Percentiles rank a stretch among this genome's conserved stretches.
phyloP scores from a whole-genome alignment of 306 rosid species.

The Abrus pulchellus region DNA sequence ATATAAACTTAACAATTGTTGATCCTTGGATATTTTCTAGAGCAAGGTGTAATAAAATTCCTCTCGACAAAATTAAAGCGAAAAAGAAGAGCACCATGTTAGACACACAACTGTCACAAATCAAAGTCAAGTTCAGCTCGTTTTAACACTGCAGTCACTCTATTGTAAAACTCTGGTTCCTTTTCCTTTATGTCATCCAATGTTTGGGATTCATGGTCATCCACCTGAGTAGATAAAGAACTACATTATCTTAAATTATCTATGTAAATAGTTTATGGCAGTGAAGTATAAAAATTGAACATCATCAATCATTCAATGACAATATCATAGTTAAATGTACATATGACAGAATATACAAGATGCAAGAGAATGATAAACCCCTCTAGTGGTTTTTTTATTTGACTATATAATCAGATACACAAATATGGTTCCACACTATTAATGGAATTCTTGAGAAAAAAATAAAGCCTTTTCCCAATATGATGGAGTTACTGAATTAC shows the following conservation, averaged over 20 bases:
- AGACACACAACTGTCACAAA: conserved; percentile 46
- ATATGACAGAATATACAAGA: not conserved
- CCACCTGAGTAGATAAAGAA: conserved; percentile 67
- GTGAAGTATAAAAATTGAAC: conserved; percentile 5
- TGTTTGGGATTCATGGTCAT: conserved; percentile 76
- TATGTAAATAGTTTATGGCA: conserved; percentile 22
- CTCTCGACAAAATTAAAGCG: conserved; percentile 7
- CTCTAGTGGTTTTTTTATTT: conserved; percentile 1
- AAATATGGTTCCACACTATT: conserved; percentile 14
- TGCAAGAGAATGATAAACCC: conserved; percentile 25
- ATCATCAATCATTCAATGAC: conserved; percentile 20
- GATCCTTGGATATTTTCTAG: not conserved
- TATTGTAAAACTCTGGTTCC: conserved; percentile 74
- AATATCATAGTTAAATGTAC: not conserved
- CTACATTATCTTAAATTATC: conserved; percentile 34
- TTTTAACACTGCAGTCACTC: conserved; percentile 70
- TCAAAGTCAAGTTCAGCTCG: conserved; percentile 80
- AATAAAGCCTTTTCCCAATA: conserved; percentile 26
- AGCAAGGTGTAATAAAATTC: conserved; percentile 29
- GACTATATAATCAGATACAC: not conserved
- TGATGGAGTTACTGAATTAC: conserved; percentile 54
- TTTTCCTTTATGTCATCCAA: conserved; percentile 72
- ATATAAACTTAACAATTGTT: not conserved
- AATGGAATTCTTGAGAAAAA: conserved; percentile 20
- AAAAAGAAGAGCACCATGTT: conserved; percentile 7